A percentile compares a stretch with the other conserved stretches of the same genome.
These are phyloP conservation scores for Aspergillus funiculosus DNA, from an alignment of 495 filamentous ascomycete genomes.

Conservation along the genomic window DNA sequence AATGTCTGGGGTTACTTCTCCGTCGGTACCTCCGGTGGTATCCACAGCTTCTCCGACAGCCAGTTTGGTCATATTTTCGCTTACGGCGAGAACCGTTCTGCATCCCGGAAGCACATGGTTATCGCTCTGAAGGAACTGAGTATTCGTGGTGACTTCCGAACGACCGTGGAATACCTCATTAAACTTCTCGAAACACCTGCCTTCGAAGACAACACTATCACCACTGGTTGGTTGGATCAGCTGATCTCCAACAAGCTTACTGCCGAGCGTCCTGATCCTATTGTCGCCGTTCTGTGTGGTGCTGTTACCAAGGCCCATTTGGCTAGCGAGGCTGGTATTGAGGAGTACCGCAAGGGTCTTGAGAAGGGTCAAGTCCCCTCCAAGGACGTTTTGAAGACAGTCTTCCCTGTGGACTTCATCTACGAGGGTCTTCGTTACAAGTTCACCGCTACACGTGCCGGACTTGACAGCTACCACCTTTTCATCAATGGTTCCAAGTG, in stretches of 20 bases:
- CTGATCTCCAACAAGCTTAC: slow-evolving; percentile 97
- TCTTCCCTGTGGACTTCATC: slow-evolving; percentile 98
- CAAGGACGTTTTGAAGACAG: slow-evolving; percentile 94
- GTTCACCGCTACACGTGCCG: slow-evolving; percentile 93
- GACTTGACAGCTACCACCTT: slow-evolving; percentile 89
- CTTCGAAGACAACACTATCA: slow-evolving; percentile 99
- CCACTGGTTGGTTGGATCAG: slow-evolving; percentile 97
- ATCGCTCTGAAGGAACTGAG: slow-evolving; percentile 97
- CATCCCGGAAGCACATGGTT: slow-evolving; percentile 99
- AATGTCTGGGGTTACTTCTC: slow-evolving; percentile 99
- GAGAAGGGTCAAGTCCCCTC: slow-evolving; percentile 96
- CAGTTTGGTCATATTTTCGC: slow-evolving; percentile 99
- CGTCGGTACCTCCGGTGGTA: slow-evolving; percentile 90
- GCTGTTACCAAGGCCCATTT: slow-evolving; percentile 93
- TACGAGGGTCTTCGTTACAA: slow-evolving; percentile 96
- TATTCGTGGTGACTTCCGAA: slow-evolving; percentile 98
- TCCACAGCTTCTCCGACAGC: slow-evolving; percentile 98
- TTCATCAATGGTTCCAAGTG: slow-evolving; percentile 99
- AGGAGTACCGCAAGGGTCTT: slow-evolving; percentile 80
- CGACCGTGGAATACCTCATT: slow-evolving; percentile 97
- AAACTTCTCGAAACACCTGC: slow-evolving; percentile 97
- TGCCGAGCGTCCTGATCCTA: slow-evolving; percentile 88
- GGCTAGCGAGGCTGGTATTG: slow-evolving; percentile 79
- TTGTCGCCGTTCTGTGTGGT: slow-evolving; percentile 85
- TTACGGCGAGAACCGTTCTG: slow-evolving; percentile 92